Conservation (phyloP, 768 basidiomycete species). For the Naganishia randhawae region DNA sequence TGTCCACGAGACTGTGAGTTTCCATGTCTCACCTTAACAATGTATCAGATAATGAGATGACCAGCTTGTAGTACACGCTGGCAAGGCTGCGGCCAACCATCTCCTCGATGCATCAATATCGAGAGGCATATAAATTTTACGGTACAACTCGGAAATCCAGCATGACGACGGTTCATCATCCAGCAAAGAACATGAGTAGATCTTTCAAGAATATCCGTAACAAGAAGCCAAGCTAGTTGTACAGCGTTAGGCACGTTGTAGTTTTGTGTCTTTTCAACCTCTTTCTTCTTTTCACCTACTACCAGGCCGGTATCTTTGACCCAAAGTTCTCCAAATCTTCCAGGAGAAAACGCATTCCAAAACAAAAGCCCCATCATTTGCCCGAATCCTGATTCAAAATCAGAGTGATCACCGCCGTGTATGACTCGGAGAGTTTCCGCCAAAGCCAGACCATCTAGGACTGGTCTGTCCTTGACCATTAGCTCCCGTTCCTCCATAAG, state of each 20-base stretch:
- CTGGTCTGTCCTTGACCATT: slow-evolving; percentile 22
- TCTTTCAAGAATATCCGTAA: background rate
- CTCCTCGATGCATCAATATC: background rate
- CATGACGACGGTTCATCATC: background rate
- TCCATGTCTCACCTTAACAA: no score
- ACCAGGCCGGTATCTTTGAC: background rate
- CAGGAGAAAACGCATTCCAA: background rate
- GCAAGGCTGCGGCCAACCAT: no score
- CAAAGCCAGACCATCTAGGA: slow-evolving; percentile 21
- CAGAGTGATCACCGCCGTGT: slow-evolving; percentile 9
- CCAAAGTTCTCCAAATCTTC: background rate
- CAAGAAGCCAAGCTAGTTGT: slow-evolving; percentile 2
- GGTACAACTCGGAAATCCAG: background rate
- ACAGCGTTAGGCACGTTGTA: background rate
- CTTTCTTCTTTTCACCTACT: background rate
- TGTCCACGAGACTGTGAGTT: no score
- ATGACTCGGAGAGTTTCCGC: slow-evolving; percentile 24
- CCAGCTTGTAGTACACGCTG: no score
- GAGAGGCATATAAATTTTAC: background rate
- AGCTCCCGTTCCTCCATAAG: slow-evolving; percentile 3
- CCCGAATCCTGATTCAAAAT: background rate
- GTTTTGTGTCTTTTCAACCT: background rate
- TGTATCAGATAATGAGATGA: no score
- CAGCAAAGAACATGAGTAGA: background rate
- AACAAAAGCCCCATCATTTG: background rate